Evolutionary conservation across 2,329 filamentous ascomycete genomes (phyloP).

Genomic region (Pyrenophora tritici-repentis): DNA sequence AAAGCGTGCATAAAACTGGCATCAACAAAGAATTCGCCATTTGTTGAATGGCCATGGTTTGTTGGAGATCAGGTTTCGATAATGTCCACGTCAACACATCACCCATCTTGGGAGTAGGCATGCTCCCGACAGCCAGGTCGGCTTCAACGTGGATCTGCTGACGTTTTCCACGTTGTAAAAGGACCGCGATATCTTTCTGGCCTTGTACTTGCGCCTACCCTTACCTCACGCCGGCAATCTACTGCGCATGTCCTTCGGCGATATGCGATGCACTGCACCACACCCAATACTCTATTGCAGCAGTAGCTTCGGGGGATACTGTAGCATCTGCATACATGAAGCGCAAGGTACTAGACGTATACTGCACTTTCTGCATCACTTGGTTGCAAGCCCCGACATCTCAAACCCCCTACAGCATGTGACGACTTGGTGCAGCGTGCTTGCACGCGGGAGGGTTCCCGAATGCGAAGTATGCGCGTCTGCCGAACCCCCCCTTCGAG

Average conservation of each 20-base stretch:
- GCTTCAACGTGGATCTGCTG: slow-evolving; percentile 14
- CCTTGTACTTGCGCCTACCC: slow-evolving; percentile 10
- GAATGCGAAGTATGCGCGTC: slow-evolving; percentile 12
- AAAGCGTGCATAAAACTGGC: slow-evolving; percentile 14
- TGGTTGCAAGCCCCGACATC: slow-evolving; percentile 3
- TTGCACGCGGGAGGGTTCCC: slow-evolving; percentile 9
- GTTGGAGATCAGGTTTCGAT: slow-evolving; percentile 14
- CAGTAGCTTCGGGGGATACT: slow-evolving; percentile 30
- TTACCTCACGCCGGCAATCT: slow-evolving; percentile 2
- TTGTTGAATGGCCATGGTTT: slow-evolving; percentile 1
- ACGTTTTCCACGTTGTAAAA: slow-evolving; percentile 11
- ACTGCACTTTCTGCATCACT: not conserved
- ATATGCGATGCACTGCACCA: slow-evolving; percentile 14
- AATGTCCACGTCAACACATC: slow-evolving; percentile 14
- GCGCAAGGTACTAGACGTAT: slow-evolving; percentile 2
- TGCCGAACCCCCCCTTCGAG: slow-evolving; percentile 7
- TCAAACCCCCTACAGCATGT: slow-evolving; percentile 7
- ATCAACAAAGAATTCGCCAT: slow-evolving; percentile 5
- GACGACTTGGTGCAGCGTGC: slow-evolving; percentile 8
- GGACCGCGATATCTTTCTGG: slow-evolving; percentile 7
- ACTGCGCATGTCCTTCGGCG: slow-evolving; percentile 7
- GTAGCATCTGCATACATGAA: slow-evolving; percentile 19
- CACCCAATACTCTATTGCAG: slow-evolving; percentile 25
- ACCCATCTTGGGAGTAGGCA: slow-evolving; percentile 4
- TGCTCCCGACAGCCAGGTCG: slow-evolving; percentile 16